Percentiles rank a stretch among this genome's conserved stretches.
phyloP scores from a whole-genome alignment of 345 rosid genomes.

The Salix exigua region DNA sequence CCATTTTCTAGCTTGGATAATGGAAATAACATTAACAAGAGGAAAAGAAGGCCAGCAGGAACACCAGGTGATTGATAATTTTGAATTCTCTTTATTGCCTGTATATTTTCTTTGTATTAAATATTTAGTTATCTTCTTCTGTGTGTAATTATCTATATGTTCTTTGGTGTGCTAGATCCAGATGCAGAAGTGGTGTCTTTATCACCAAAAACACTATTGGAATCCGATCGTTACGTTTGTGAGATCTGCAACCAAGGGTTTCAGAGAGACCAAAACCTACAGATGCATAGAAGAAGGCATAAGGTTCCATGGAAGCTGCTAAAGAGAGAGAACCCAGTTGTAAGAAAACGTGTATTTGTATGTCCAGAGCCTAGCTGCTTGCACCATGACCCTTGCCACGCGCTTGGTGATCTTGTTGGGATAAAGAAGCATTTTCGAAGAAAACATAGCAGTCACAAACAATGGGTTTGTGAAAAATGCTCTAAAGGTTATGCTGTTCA shows the following conservation, averaged over 20 bases:
- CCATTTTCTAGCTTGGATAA: slow-evolving; percentile 40
- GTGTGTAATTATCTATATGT: neutral
- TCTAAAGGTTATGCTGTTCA: slow-evolving; percentile 96
- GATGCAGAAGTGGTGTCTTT: slow-evolving; percentile 91
- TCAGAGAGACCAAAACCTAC: slow-evolving; percentile 94
- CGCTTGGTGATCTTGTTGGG: slow-evolving; percentile 96
- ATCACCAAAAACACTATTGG: slow-evolving; percentile 81
- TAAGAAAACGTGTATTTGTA: slow-evolving; percentile 74
- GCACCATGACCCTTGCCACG: slow-evolving; percentile 92
- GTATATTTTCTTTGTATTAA: neutral
- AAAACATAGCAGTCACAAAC: slow-evolving; percentile 83
- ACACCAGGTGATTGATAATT: slow-evolving; percentile 58
- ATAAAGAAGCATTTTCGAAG: slow-evolving; percentile 89
- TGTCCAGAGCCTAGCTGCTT: slow-evolving; percentile 93
- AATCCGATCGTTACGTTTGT: slow-evolving; percentile 89
- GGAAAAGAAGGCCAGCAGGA: slow-evolving; percentile 84
- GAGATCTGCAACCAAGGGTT: slow-evolving; percentile 99
- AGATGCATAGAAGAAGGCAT: slow-evolving; percentile 95
- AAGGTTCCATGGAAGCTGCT: slow-evolving; percentile 98
- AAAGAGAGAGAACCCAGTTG: slow-evolving; percentile 70
- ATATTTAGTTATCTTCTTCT: too few relatives aligned
- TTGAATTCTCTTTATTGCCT: neutral
- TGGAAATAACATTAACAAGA: slow-evolving; percentile 44
- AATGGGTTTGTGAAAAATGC: slow-evolving; percentile 93
- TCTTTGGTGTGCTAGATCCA: slow-evolving; percentile 52